A percentile compares a stretch with the other conserved stretches of the same genome.
These are phyloP conservation scores for Serendipita sp. DNA, from an alignment of 768 basidiomycete genomes.

Conservation along the genomic window DNA sequence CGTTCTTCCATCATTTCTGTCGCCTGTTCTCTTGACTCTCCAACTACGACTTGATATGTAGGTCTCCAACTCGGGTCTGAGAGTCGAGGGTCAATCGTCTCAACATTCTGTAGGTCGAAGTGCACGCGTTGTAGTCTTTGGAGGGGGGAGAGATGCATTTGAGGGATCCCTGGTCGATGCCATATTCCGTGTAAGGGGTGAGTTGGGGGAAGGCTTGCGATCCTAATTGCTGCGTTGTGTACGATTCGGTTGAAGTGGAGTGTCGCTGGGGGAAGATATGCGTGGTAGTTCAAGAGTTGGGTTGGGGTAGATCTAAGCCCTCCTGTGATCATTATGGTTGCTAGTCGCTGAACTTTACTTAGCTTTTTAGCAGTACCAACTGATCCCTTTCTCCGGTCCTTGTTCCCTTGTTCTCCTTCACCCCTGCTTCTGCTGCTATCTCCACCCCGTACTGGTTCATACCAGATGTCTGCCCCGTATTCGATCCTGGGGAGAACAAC, in stretches of 20 bases:
- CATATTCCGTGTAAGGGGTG: not conserved
- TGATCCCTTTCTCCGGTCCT: not conserved
- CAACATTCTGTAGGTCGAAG: not conserved
- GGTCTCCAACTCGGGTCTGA: not conserved
- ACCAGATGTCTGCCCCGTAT: not conserved
- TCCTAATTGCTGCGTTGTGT: not conserved
- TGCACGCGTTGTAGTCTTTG: not conserved
- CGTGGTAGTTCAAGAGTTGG: slow-evolving; percentile 5
- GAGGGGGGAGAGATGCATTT: not conserved
- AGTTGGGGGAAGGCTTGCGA: not conserved
- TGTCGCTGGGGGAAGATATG: slow-evolving; percentile 2
- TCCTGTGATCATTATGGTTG: slow-evolving; percentile 4
- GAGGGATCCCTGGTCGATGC: not conserved
- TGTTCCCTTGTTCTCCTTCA: not conserved
- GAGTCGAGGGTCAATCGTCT: not conserved
- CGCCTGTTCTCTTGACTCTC: not conserved
- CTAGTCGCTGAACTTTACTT: slow-evolving; percentile 5
- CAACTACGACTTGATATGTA: not conserved
- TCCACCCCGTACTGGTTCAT: not conserved
- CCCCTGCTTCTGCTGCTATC: not conserved
- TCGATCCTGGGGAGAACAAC: slow-evolving; percentile 5
- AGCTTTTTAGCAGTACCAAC: not conserved
- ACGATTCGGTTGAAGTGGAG: not conserved
- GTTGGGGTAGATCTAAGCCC: slow-evolving; percentile 6
- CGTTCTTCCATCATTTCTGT: not conserved